Evolutionary conservation across 257 asterid genomes (phyloP), one percentile per base, ranked within the genome.

Genomic region (Capsicum chinense): DNA sequence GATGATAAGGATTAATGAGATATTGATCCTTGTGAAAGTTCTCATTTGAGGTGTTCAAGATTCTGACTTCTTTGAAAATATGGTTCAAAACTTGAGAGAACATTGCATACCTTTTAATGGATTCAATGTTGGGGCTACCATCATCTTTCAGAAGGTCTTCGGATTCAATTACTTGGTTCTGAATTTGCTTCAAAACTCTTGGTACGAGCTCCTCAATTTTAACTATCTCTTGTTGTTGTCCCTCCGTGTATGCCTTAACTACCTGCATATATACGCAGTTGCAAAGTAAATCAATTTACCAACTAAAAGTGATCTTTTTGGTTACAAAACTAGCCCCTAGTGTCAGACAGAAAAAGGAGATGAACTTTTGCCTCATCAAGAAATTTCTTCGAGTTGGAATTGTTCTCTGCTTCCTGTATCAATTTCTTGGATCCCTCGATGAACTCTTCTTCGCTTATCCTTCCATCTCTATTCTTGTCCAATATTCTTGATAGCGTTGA

Each of bases 81-180:
- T 52, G 81, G 47, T 50, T 76, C 63, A 80, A 37, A 17, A 4
- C 70, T 83, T 52, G 44, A 74, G n/a, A 47, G 11, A 47, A 19
- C 48, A 48, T 19, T 44, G 56, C 54, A 44, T 85, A 89, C 92
- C 14, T 68, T 83, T 86, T 69, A 80, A 92, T 90, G 48, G 86
- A 87, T 64, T 92, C 92, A 0, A 78, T 59, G 60, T 90, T 86
- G 47, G 92, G 95, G 86, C 87, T 90, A 83, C 95, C 95, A 9
- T 89, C 91, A 2, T 84, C 78, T 10, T 89, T 85, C 85, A 86
- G 82, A 7, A 92, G 90, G 74, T 83, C 69, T 86, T 90, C 85
- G 13, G 90, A 82, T 87, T 81, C 88, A 64, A 89, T 85, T 57
- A 88, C 12, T 17, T 88, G 84, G 26, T 84, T 87, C 85, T 92